Base-by-base conservation (phyloP, 495 filamentous ascomycete genomes). In the Penicillium argentinense region DNA sequence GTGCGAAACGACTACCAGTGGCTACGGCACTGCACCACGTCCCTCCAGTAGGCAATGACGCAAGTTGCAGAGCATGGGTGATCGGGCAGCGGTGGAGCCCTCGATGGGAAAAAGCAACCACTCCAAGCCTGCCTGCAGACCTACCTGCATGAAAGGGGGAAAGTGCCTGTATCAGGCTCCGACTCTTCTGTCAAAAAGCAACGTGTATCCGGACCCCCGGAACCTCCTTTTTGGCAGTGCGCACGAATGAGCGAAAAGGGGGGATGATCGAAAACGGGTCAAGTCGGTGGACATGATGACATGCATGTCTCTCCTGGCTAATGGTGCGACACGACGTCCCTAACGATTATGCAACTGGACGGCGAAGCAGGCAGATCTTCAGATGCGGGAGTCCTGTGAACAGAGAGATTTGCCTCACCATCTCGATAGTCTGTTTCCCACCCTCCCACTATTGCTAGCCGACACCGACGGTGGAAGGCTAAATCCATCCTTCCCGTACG, bases 371-470 rank as follows among this genome's bases (percentile, higher is more conserved):
- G 16, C 30, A 37, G 49, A 38, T 39, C 34, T 44, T 39, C 44
- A 40, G 39, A 36, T 36, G 33, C 33, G 33, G 33, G 33, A n/a
- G n/a, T n/a, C n/a, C 21, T 36, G 33, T 36, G 33, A 18, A 21
- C 14, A 21, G 28, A 36, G 28, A 19, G 49, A 44, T 28, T 39
- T 50, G 44, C 54, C 29, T 42, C 47, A 36, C 47, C 48, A 58
- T 58, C 56, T 54, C 53, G 53, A 60, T 56, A 57, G 53, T 60
- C 40, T 43, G 51, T 49, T n/a, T 36, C 33, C 33, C 33, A 36
- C 33, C 21, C 18, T 47, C 47, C 43, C 40, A 54, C 53, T 60
- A 54, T 54, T 51, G 49, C 42, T 48, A 48, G 33, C 53, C 53
- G 38, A 43, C 38, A 23, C 25, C 23, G 45, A 45, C 43, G 42